Evolutionary conservation across 1,284 basidiomycete species (phyloP).

Genomic region (Singerocomus inundabilis): DNA sequence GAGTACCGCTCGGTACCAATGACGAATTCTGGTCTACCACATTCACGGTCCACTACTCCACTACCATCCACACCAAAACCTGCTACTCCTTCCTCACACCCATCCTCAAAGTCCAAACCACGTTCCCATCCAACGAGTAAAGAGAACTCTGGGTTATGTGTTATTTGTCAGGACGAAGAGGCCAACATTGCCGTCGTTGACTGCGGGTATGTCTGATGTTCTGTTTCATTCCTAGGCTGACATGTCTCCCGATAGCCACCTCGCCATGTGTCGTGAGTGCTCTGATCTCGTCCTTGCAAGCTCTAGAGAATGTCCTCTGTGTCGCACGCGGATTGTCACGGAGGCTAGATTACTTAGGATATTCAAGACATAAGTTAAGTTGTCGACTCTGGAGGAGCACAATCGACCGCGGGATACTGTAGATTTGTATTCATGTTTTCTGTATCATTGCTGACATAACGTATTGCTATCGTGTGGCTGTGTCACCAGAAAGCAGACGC

Average conservation of each 20-base stretch:
- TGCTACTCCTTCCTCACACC: constrained; percentile 19
- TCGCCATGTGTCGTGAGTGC: constrained; percentile 80
- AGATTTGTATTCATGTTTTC: neutral
- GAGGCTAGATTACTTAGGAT: constrained; percentile 78
- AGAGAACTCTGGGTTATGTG: constrained; percentile 77
- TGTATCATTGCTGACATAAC: constrained; percentile 20
- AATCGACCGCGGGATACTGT: neutral
- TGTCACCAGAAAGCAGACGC: constrained; percentile 12
- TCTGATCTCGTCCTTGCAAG: constrained; percentile 81
- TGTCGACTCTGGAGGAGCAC: neutral
- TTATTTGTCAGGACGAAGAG: constrained; percentile 89
- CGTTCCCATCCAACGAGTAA: constrained; percentile 37
- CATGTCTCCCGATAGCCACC: constrained; percentile 51
- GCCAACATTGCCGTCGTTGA: constrained; percentile 91
- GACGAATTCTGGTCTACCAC: neutral
- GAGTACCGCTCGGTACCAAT: constrained; percentile 3
- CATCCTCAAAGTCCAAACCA: constrained; percentile 31
- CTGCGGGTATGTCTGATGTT: constrained; percentile 66
- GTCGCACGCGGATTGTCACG: constrained; percentile 82
- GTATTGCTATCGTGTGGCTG: constrained; percentile 14
- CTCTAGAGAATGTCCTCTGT: constrained; percentile 81
- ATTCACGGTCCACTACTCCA: constrained; percentile 12
- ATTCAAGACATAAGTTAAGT: constrained; percentile 55
- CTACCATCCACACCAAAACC: constrained; percentile 11
- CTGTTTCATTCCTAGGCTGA: constrained; percentile 1